phyloP scores from a whole-genome alignment of 352 stramenopile species.

The Pythium angustatum region DNA sequence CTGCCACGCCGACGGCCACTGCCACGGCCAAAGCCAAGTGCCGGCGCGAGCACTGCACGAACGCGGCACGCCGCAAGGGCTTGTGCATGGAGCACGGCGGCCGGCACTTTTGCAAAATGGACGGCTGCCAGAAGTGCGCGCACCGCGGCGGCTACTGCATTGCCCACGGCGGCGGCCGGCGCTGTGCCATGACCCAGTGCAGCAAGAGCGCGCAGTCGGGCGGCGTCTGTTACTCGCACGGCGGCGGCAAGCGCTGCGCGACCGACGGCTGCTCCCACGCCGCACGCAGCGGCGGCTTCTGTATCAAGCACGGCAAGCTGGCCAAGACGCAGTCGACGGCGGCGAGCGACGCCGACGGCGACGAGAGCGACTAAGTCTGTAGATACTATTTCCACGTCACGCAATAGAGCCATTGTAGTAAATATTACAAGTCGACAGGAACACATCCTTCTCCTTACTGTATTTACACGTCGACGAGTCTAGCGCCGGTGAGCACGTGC shows the following conservation, averaged over 20 bases:
- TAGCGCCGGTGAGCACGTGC: constrained; percentile 22
- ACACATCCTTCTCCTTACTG: too few species aligned
- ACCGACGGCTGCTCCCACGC: constrained; percentile 75
- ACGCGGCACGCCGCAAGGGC: constrained; percentile 73
- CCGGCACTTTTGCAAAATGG: constrained; percentile 85
- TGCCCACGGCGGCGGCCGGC: constrained; percentile 73
- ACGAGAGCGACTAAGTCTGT: constrained; percentile 17
- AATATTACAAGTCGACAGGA: too few species aligned
- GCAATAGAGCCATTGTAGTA: too few species aligned
- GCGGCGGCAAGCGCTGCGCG: constrained; percentile 79
- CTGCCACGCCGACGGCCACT: not conserved
- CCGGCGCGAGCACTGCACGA: constrained; percentile 67
- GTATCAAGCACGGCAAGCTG: constrained; percentile 84
- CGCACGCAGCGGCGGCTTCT: constrained; percentile 76
- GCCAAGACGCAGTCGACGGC: constrained; percentile 28
- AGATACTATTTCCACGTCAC: too few species aligned
- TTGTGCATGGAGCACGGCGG: constrained; percentile 89
- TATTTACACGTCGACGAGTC: too few species aligned
- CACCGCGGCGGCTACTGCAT: constrained; percentile 84
- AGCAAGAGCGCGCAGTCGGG: constrained; percentile 80
- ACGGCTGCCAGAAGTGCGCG: constrained; percentile 79
- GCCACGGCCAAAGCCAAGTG: constrained; percentile 36
- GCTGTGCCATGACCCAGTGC: constrained; percentile 72
- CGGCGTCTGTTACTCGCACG: constrained; percentile 84
- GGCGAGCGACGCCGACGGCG: not conserved